Evolutionary conservation across 371 early-diverging fungal genomes (phyloP).

Genomic region (Zychaea mexicana): DNA sequence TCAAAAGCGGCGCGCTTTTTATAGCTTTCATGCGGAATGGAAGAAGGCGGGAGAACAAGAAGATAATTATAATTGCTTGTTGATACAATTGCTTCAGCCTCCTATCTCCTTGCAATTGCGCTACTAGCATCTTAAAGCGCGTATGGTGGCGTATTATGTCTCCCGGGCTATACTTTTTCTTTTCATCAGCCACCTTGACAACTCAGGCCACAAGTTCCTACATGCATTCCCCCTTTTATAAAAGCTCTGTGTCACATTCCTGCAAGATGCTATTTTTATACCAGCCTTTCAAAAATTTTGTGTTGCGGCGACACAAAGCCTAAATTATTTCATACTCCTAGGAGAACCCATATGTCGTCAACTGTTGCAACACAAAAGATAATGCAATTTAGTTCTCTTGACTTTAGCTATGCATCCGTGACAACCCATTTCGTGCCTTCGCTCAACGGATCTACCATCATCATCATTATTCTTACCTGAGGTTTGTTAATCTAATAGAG

Average conservation of each 20-base stretch:
- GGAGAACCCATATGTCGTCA: background rate
- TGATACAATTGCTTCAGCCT: conserved; percentile 7
- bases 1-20: background rate
- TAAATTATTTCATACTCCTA: too few relatives aligned
- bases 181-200: background rate
- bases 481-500: too few relatives aligned
- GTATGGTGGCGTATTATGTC: too few relatives aligned
- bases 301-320: background rate
- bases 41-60: background rate
- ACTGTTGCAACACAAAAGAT: too few relatives aligned
- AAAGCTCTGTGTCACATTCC: background rate
- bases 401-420: too few relatives aligned
- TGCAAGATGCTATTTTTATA: conserved; percentile 1
- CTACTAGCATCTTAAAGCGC: too few relatives aligned
- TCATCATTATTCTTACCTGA: too few relatives aligned
- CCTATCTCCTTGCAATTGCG: background rate
- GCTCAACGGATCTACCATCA: too few relatives aligned
- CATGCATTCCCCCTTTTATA: background rate
- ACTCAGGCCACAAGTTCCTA: background rate
- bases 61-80: background rate
- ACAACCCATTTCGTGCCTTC: too few relatives aligned
- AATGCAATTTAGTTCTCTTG: too few relatives aligned
- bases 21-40: background rate
- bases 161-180: background rate
- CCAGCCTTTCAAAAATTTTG: background rate